Conservation (phyloP, 2,329 filamentous ascomycete genomes). For the Calonectria ilicicola region DNA sequence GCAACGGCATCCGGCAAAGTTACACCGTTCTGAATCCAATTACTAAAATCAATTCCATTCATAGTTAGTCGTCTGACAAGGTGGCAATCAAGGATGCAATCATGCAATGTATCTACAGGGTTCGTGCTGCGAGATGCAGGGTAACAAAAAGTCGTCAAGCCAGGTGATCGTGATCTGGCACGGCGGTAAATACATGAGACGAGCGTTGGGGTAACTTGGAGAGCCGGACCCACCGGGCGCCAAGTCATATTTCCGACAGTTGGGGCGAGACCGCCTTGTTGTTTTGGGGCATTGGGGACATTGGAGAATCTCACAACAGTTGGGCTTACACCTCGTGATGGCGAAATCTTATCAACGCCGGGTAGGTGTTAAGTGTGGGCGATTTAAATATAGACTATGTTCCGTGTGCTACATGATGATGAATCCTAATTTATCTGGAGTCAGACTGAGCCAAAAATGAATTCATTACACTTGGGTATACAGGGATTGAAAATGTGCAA, state of each 20-base stretch:
- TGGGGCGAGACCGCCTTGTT: not conserved
- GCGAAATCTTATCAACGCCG: not conserved
- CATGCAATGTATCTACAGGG: not conserved
- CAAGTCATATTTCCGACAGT: not conserved
- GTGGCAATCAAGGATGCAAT: not conserved
- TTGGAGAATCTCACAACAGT: not conserved
- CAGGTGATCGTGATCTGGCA: not conserved
- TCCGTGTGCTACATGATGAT: not conserved
- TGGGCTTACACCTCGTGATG: not conserved
- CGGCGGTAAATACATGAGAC: not conserved
- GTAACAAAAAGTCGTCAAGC: not conserved
- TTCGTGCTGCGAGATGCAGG: not conserved
- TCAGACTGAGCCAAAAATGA: not conserved
- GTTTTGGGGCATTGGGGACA: not conserved
- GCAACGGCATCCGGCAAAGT: not conserved
- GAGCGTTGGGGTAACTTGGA: not conserved
- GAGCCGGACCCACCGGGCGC: not conserved
- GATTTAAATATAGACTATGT: too few relatives aligned
- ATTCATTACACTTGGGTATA: not conserved
- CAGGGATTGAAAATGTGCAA: not conserved
- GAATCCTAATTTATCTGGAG: not conserved
- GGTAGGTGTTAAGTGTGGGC: too few relatives aligned
- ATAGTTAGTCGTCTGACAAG: not conserved
- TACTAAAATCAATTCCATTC: slow-evolving; percentile 1
- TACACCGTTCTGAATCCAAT: not conserved